phyloP scores from a whole-genome alignment of 1,139 yeast genomes.

The Pichia sp. region DNA sequence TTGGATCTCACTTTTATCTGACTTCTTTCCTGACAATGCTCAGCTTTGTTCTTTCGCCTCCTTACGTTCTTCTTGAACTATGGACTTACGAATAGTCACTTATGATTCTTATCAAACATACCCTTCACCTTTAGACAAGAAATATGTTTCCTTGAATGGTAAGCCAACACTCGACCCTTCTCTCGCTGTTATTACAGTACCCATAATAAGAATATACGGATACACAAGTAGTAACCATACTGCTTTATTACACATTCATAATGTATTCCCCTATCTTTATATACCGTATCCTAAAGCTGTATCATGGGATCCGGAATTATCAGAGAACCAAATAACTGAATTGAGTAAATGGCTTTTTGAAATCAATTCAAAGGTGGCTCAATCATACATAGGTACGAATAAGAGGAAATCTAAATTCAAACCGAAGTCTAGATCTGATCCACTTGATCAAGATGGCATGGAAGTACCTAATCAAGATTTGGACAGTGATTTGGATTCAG shows the following conservation, averaged over 20 bases:
- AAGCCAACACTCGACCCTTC: constrained; percentile 4
- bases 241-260: constrained; percentile 69
- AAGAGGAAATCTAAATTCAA: constrained; percentile 1
- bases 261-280: constrained; percentile 74
- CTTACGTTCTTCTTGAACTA: neutral
- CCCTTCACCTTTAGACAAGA: constrained; percentile 40
- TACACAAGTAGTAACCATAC: constrained; percentile 49
- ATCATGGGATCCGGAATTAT: constrained; percentile 14
- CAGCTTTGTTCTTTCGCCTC: neutral
- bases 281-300: constrained; percentile 45
- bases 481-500: neutral
- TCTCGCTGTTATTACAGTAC: constrained; percentile 44
- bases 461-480: constrained; percentile 8
- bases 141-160: constrained; percentile 25
- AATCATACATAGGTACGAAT: constrained; percentile 21
- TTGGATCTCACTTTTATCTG: no score
- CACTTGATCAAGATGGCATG: constrained; percentile 13
- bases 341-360: constrained; percentile 26
- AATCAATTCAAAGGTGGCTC: constrained; percentile 24
- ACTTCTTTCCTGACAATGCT: neutral
- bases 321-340: constrained; percentile 16
- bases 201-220: constrained; percentile 75
- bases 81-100: constrained; percentile 43
- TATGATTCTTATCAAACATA: constrained; percentile 58
- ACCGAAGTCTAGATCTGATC: constrained; percentile 7